These are phyloP conservation scores for Cicer arietinum DNA, from an alignment of 306 rosid genomes.

Conservation along the genomic window DNA sequence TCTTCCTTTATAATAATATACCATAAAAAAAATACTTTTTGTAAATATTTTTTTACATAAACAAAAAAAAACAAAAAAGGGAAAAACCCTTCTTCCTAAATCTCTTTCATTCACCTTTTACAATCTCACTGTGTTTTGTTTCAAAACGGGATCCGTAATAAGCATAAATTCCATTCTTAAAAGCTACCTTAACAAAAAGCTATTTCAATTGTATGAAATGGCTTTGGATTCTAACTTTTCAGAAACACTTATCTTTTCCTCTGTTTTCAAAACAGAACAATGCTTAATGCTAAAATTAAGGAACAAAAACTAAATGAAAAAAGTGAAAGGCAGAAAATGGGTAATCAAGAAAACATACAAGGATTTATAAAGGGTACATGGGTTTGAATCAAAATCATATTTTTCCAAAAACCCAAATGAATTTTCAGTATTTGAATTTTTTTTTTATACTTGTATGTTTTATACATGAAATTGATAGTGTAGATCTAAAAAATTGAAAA, in stretches of 20 bases:
- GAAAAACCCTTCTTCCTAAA: slow-evolving; percentile 43
- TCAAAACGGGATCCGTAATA: slow-evolving; percentile 61
- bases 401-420: slow-evolving; percentile 44
- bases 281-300: slow-evolving; percentile 45
- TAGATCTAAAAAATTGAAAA: slow-evolving; percentile 49
- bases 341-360: slow-evolving; percentile 40
- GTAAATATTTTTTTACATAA: not conserved
- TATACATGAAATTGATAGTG: slow-evolving; percentile 37
- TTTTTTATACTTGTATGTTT: not conserved
- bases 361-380: slow-evolving; percentile 31
- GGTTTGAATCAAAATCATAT: slow-evolving; percentile 50
- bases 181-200: slow-evolving; percentile 53
- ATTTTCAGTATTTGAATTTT: slow-evolving; percentile 20
- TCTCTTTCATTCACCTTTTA: slow-evolving; percentile 60
- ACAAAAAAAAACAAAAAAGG: slow-evolving; percentile 30
- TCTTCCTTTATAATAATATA: slow-evolving; percentile 52
- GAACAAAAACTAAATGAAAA: slow-evolving; percentile 39
- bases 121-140: slow-evolving; percentile 47
- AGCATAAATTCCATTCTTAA: slow-evolving; percentile 56
- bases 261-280: slow-evolving; percentile 50
- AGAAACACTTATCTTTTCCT: slow-evolving; percentile 48
- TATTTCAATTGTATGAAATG: slow-evolving; percentile 26
- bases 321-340: slow-evolving; percentile 37
- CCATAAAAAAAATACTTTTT: slow-evolving; percentile 28
- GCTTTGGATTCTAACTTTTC: slow-evolving; percentile 95